Conservation (phyloP, 345 rosid genomes). For the Cardamine resedifolia region DNA sequence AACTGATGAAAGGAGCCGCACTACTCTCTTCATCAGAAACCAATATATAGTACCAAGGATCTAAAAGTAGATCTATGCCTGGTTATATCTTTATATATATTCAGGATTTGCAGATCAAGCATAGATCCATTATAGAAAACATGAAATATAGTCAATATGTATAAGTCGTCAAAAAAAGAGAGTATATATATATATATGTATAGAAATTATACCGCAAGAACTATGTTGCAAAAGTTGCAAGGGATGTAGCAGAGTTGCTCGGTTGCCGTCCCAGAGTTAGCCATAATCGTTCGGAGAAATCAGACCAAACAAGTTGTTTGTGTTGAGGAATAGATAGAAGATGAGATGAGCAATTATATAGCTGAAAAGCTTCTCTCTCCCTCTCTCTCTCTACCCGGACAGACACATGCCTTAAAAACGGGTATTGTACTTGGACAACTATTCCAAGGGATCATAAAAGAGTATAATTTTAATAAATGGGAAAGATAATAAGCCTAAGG, state of each 20-base stretch:
- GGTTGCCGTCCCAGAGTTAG: constrained; percentile 35
- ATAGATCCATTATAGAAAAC: constrained; percentile 41
- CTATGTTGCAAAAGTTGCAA: constrained; percentile 97
- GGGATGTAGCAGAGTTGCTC: constrained; percentile 99
- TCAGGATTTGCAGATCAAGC: constrained; percentile 14
- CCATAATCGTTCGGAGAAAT: constrained; percentile 25
- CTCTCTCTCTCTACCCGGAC: constrained; percentile 15
- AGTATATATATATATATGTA: too few relatives aligned
- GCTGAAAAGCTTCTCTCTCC: constrained; percentile 18
- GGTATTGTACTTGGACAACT: constrained; percentile 30
- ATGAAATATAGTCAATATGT: background rate
- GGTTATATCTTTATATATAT: constrained; percentile 1
- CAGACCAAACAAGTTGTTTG: constrained; percentile 4
- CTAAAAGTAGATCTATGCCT: constrained; percentile 25
- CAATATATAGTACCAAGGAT: constrained; percentile 24
- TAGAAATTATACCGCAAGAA: constrained; percentile 73
- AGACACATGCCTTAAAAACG: constrained; percentile 32
- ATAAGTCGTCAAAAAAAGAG: too few relatives aligned
- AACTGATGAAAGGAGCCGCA: constrained; percentile 31
- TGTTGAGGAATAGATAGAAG: constrained; percentile 22
- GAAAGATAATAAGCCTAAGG: constrained; percentile 33
- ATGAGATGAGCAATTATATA: constrained; percentile 22
- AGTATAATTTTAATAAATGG: background rate
- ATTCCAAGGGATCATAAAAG: constrained; percentile 22
- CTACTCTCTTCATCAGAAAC: constrained; percentile 35